Evolutionary conservation across 306 rosid genomes (phyloP).

Genomic region (Styphnolobium japonicum): DNA sequence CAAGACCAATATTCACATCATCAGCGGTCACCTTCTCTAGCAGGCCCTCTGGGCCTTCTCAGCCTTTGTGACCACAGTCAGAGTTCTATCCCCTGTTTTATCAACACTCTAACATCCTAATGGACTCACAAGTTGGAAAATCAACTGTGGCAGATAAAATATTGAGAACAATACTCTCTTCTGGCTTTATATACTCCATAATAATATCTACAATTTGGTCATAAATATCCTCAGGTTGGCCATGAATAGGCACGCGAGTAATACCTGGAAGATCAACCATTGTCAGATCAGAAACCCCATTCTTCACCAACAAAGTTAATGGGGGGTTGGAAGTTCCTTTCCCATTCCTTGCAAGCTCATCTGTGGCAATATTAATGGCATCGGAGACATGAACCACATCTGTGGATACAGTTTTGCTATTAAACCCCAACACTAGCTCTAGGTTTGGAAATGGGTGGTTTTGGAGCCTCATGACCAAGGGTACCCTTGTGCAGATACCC

Average conservation of each 20-base stretch:
- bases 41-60: slow-evolving; percentile 51
- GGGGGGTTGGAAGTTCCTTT: slow-evolving; percentile 26
- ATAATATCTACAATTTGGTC: slow-evolving; percentile 34
- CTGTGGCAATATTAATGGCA: slow-evolving; percentile 27
- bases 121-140: too few relatives aligned
- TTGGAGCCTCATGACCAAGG: slow-evolving; percentile 34
- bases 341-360: slow-evolving; percentile 26
- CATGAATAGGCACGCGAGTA: slow-evolving; percentile 38
- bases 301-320: slow-evolving; percentile 28
- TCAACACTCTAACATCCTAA: slow-evolving; percentile 47
- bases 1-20: too few relatives aligned
- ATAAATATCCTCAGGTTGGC: slow-evolving; percentile 40
- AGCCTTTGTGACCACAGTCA: slow-evolving; percentile 41
- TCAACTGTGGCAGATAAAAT: slow-evolving; percentile 42
- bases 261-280: slow-evolving; percentile 42
- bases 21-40: too few relatives aligned
- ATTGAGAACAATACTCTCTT: slow-evolving; percentile 40
- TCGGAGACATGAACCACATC: slow-evolving; percentile 19
- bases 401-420: not conserved
- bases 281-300: slow-evolving; percentile 36
- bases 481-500: slow-evolving; percentile 41
- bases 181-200: slow-evolving; percentile 37
- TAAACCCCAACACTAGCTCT: slow-evolving; percentile 14
- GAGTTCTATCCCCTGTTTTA: slow-evolving; percentile 38
- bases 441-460: not conserved